These are phyloP conservation scores for Trichoderma sp. DNA, from an alignment of 2,329 filamentous ascomycete genomes.

Conservation along the genomic window DNA sequence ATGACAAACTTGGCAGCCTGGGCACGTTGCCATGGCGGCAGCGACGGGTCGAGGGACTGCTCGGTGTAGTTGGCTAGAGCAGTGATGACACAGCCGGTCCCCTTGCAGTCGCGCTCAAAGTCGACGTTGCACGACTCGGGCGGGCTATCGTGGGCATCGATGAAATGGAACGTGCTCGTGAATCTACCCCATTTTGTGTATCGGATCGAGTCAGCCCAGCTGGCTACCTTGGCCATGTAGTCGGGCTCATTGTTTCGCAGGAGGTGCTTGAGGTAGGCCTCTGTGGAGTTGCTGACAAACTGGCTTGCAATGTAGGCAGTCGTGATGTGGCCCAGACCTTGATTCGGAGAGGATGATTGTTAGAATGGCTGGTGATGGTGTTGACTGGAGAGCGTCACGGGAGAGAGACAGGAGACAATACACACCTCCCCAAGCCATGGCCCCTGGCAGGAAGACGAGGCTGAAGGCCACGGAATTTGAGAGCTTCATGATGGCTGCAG, in stretches of 20 bases:
- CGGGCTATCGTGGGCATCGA: constrained; percentile 64
- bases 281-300: constrained; percentile 57
- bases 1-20: constrained; percentile 66
- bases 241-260: constrained; percentile 53
- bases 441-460: constrained; percentile 36
- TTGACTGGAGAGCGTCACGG: background rate
- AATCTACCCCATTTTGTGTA: constrained; percentile 64
- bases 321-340: constrained; percentile 64
- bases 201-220: constrained; percentile 65
- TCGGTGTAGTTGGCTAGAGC: constrained; percentile 61
- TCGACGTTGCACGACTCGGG: constrained; percentile 57
- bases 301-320: constrained; percentile 62
- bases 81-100: constrained; percentile 59
- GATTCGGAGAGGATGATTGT: background rate
- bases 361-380: background rate
- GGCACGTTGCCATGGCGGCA: constrained; percentile 47
- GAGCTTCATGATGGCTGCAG: constrained; percentile 33
- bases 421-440: constrained; percentile 44
- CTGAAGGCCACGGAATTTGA: constrained; percentile 31
- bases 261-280: constrained; percentile 55
- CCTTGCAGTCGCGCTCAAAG: constrained; percentile 60
- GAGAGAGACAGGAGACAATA: constrained; percentile 7
- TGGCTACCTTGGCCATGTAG: constrained; percentile 62
- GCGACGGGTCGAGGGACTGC: constrained; percentile 47
- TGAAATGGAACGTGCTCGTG: constrained; percentile 64